A percentile compares a stretch with the other conserved stretches of the same genome.
These are phyloP conservation scores for Exophiala alcalophila DNA, from an alignment of 2,329 filamentous ascomycete species.

Conservation along the genomic window DNA sequence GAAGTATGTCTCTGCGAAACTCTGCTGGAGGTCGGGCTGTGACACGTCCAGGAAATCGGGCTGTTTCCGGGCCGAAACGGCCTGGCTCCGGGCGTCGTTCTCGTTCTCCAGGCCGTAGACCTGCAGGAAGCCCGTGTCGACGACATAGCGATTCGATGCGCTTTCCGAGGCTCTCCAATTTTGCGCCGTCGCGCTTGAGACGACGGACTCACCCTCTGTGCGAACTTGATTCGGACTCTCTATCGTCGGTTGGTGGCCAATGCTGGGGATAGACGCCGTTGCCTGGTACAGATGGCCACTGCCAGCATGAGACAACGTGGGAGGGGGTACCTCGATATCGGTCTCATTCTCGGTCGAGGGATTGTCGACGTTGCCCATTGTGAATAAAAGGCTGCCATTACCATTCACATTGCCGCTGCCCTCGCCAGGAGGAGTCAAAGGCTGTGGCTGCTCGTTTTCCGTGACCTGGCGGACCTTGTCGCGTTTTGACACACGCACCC, in stretches of 20 bases:
- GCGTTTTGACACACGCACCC: slow-evolving; percentile 7
- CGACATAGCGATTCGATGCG: slow-evolving; percentile 4
- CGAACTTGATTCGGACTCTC: too few relatives aligned
- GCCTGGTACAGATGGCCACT: too few relatives aligned
- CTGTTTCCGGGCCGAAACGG: not conserved
- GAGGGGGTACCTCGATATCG: too few relatives aligned
- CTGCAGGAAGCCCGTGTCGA: slow-evolving; percentile 13
- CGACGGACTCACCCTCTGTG: too few relatives aligned
- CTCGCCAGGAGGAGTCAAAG: slow-evolving; percentile 9
- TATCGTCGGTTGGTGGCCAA: too few relatives aligned
- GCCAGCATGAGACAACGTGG: too few relatives aligned
- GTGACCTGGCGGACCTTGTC: slow-evolving; percentile 6
- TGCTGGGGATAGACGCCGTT: too few relatives aligned
- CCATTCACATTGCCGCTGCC: slow-evolving; percentile 4
- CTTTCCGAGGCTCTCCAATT: slow-evolving; percentile 10
- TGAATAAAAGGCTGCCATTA: too few relatives aligned
- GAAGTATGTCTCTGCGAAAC: slow-evolving; percentile 1
- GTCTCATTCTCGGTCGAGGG: too few relatives aligned
- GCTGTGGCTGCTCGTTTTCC: not conserved
- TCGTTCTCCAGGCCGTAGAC: slow-evolving; percentile 13
- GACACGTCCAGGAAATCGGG: slow-evolving; percentile 27
- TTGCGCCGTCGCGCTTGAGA: too few relatives aligned
- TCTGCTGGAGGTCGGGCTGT: slow-evolving; percentile 27
- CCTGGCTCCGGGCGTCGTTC: slow-evolving; percentile 10
- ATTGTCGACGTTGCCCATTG: too few relatives aligned